Evolutionary conservation across 2,329 filamentous ascomycete species (phyloP).

Genomic region (Chrysosporium keratinophilum): DNA sequence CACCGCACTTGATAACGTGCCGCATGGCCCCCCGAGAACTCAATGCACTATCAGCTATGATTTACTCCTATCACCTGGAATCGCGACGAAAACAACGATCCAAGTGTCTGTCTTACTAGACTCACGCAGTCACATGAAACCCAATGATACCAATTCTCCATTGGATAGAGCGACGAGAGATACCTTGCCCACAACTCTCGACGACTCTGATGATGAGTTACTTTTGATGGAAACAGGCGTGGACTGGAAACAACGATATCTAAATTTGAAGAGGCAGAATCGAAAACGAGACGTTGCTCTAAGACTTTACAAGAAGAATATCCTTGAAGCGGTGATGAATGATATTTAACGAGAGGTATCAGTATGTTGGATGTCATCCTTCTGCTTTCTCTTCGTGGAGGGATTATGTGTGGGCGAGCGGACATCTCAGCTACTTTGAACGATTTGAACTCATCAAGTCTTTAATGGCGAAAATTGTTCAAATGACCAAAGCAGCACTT

Average conservation of each 20-base stretch:
- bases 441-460: neutral
- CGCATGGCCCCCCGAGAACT: neutral
- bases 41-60: conserved; percentile 3
- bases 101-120: neutral
- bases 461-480: no score
- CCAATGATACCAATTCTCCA: neutral
- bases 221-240: conserved; percentile 24
- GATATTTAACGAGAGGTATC: conserved; percentile 1
- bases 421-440: neutral
- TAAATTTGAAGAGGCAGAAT: conserved; percentile 30
- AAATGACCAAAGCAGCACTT: no score
- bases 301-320: conserved; percentile 33
- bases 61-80: neutral
- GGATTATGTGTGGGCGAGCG: neutral
- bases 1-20: neutral
- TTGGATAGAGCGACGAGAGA: conserved; percentile 7
- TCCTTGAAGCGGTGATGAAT: conserved; percentile 35
- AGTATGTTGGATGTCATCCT: no score
- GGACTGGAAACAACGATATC: conserved; percentile 33
- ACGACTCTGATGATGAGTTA: conserved; percentile 23
- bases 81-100: conserved; percentile 5
- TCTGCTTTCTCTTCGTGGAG: neutral
- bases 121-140: neutral
- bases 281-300: conserved; percentile 31
- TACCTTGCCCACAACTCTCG: conserved; percentile 14